Conservation (phyloP, 192 early-diverging fungal genomes). For the Helicostylum pulchrum region DNA sequence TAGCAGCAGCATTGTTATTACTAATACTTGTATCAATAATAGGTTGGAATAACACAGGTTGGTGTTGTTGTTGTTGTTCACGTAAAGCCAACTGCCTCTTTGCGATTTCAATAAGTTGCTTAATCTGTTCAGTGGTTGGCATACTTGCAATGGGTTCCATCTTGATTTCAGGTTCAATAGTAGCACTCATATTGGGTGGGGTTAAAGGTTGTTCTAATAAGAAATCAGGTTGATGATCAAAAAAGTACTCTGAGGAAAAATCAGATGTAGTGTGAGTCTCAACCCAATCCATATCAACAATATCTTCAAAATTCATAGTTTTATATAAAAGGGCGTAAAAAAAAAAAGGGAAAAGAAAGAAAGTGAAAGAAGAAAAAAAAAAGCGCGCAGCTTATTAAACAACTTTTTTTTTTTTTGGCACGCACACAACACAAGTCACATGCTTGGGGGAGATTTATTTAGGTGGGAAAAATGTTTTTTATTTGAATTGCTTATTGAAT, state of each 20-base stretch:
- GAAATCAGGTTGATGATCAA: constrained; percentile 1
- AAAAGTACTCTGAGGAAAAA: constrained; percentile 1
- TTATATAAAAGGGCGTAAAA: neutral
- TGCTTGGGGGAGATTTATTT: constrained; percentile 1
- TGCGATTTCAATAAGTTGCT: constrained; percentile 34
- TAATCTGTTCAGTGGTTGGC: constrained; percentile 36
- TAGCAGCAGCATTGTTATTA: neutral
- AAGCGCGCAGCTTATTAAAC: neutral
- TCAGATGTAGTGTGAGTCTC: constrained; percentile 8
- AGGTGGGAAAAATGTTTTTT: constrained; percentile 1
- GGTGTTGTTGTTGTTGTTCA: constrained; percentile 19
- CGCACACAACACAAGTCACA: constrained; percentile 9
- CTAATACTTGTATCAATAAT: too few relatives aligned
- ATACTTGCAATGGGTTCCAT: constrained; percentile 9
- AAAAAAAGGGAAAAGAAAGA: neutral
- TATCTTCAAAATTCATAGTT: constrained; percentile 22
- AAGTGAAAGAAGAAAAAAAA: neutral
- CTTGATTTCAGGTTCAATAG: neutral
- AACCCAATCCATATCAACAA: constrained; percentile 26
- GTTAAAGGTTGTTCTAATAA: constrained; percentile 8
- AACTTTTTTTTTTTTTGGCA: neutral
- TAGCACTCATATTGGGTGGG: neutral
- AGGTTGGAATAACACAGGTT: too few relatives aligned
- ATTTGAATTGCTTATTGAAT: constrained; percentile 65
- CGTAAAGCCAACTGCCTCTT: constrained; percentile 34